Evolutionary conservation across 2,329 filamentous ascomycete genomes (phyloP).

Genomic region (Colletotrichum sp.): DNA sequence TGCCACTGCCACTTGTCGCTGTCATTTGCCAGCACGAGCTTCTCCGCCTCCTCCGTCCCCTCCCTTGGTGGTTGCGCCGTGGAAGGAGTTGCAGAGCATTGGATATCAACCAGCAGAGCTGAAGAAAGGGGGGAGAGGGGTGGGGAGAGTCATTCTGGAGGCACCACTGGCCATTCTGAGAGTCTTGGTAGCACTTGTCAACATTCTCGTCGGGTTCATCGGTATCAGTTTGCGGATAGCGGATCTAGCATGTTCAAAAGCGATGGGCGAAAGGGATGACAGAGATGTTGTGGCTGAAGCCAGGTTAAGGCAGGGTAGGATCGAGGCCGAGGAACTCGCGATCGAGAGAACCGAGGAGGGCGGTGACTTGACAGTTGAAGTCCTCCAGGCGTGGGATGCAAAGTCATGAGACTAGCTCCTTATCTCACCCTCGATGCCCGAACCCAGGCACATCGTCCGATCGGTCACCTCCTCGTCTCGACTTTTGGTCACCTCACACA

Average conservation of each 20-base stretch:
- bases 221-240: background rate
- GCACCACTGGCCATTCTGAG: background rate
- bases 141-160: background rate
- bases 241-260: background rate
- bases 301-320: background rate
- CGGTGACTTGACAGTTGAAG: background rate
- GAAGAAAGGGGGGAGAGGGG: background rate
- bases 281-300: slow-evolving; percentile 12
- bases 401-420: background rate
- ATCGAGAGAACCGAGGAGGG: background rate
- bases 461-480: background rate
- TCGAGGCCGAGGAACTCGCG: background rate
- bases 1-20: slow-evolving; percentile 24
- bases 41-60: background rate
- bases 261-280: slow-evolving; percentile 4
- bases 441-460: background rate
- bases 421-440: background rate
- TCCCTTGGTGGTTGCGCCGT: background rate
- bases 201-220: background rate
- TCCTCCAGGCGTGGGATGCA: slow-evolving; percentile 7
- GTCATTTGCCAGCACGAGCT: slow-evolving; percentile 18
- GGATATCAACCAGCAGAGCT: background rate
- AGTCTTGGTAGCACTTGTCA: background rate
- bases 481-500: background rate
- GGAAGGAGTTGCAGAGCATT: background rate